A percentile compares a stretch with the other conserved stretches of the same genome.
Conservation (phyloP, 129 eudicot genomes). For the Saposhnikovia divaricata region DNA sequence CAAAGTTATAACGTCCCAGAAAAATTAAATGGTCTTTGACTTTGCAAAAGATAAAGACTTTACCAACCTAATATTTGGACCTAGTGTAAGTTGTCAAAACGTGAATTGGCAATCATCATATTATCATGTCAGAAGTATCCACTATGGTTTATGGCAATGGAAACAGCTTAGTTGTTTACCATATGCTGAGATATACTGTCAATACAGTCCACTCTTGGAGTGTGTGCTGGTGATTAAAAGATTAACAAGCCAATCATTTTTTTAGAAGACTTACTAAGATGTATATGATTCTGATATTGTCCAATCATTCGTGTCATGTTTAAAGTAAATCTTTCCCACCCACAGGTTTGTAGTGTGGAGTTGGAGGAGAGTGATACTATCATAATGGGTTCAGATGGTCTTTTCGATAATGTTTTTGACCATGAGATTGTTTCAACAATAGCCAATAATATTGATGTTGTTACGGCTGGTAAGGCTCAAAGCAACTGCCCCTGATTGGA, state of each 20-base stretch:
- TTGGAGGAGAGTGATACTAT: slow-evolving; percentile 58
- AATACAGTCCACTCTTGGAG: background rate
- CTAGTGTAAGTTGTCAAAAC: background rate
- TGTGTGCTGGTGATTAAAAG: background rate
- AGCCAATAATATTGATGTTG: slow-evolving; percentile 39
- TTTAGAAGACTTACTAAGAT: background rate
- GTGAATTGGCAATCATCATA: background rate
- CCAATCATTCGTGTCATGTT: background rate
- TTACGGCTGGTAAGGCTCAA: slow-evolving; percentile 47
- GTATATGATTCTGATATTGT: background rate
- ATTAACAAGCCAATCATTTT: background rate
- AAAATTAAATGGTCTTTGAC: background rate
- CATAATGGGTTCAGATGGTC: slow-evolving; percentile 96
- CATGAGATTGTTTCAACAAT: slow-evolving; percentile 58
- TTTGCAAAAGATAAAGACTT: background rate
- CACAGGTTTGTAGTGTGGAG: slow-evolving; percentile 69
- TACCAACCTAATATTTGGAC: background rate
- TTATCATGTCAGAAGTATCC: background rate
- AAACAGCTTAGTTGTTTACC: background rate
- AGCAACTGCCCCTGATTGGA: background rate
- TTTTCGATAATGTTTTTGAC: slow-evolving; percentile 78
- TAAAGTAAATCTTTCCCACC: slow-evolving; percentile 1
- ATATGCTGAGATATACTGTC: background rate
- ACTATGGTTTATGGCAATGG: background rate
- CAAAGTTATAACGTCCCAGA: background rate